phyloP scores from a whole-genome alignment of 2,329 filamentous ascomycete genomes.

The Penicillium sp. region DNA sequence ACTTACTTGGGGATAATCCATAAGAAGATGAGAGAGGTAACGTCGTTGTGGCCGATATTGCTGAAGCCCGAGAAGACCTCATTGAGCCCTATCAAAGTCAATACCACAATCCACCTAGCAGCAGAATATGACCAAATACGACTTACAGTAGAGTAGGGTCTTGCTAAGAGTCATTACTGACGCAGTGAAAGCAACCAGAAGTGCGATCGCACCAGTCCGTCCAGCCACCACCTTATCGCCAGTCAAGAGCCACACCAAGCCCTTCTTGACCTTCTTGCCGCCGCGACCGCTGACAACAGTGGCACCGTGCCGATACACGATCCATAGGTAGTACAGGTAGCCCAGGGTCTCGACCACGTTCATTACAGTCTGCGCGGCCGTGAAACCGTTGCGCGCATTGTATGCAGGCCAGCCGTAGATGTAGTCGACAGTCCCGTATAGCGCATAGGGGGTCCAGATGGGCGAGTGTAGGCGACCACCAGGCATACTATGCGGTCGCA shows the following conservation, averaged over 20 bases:
- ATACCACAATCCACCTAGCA: neutral
- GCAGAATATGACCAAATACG: neutral
- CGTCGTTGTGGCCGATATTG: slow-evolving; percentile 64
- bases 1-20: slow-evolving; percentile 70
- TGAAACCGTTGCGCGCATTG: slow-evolving; percentile 70
- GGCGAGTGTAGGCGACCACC: slow-evolving; percentile 72
- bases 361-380: slow-evolving; percentile 69
- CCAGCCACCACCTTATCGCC: slow-evolving; percentile 56
- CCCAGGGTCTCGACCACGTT: slow-evolving; percentile 69
- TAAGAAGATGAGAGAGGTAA: slow-evolving; percentile 54
- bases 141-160: slow-evolving; percentile 65
- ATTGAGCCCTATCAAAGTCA: slow-evolving; percentile 51
- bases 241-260: slow-evolving; percentile 47
- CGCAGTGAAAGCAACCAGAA: slow-evolving; percentile 60
- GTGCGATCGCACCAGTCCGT: slow-evolving; percentile 54
- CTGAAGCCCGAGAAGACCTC: slow-evolving; percentile 63
- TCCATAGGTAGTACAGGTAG: slow-evolving; percentile 64
- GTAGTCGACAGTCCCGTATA: slow-evolving; percentile 79
- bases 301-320: slow-evolving; percentile 50
- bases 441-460: slow-evolving; percentile 73
- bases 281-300: slow-evolving; percentile 31
- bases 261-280: slow-evolving; percentile 32
- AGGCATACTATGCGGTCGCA: slow-evolving; percentile 79
- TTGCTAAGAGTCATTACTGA: slow-evolving; percentile 68
- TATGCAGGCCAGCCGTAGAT: slow-evolving; percentile 78